Base-by-base conservation (phyloP, 169 alveolate genomes). In the Cryptosporidium baileyi region DNA sequence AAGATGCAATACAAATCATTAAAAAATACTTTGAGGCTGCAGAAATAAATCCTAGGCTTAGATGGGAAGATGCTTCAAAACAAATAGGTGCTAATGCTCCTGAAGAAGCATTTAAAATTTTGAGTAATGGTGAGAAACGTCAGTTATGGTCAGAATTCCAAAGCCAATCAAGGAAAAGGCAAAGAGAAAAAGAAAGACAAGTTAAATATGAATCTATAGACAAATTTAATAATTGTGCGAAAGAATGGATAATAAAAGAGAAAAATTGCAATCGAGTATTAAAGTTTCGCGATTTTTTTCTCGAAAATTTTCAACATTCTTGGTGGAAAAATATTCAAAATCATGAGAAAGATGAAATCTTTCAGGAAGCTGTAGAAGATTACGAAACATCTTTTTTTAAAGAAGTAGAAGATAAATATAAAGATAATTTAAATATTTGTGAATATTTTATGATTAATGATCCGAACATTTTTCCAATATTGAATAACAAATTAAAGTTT, bases 131-230 rank as follows among this genome's bases (percentile, higher is more conserved):
- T 26, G 85, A 74, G 43, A 74, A 74, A 59, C 63, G 85, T 1
- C 85, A 74, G 43, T 54, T 74, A 11, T 74, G 85, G 85, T 74
- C 85, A 4, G 85, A 74, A 41, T 74, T 52, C 17, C 85, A 74
- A 54, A 74, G 85, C 59, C 85, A 74, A 74, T 51, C 85, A 8
- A 57, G 28, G 41, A 54, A 61, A 51, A 51, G 67, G 36, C 60
- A 74, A 57, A 74, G 85, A 19, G 85, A 41, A 22, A 54, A 32
- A 22, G 85, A 74, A 54, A 74, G 85, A 22, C 85, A 74, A 36
- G 22, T 40, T 13, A 74, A 36, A 38, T 52, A 67, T 13, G 85
- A 74, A 17, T 51, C 85, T 7, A 51, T 40, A 6, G 38, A 32
- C 13, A 54, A 13, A 9, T 54, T 51, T 11, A 30, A 61, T 17